phyloP scores from a whole-genome alignment of 768 basidiomycete genomes.

The Obba rivulosa region DNA sequence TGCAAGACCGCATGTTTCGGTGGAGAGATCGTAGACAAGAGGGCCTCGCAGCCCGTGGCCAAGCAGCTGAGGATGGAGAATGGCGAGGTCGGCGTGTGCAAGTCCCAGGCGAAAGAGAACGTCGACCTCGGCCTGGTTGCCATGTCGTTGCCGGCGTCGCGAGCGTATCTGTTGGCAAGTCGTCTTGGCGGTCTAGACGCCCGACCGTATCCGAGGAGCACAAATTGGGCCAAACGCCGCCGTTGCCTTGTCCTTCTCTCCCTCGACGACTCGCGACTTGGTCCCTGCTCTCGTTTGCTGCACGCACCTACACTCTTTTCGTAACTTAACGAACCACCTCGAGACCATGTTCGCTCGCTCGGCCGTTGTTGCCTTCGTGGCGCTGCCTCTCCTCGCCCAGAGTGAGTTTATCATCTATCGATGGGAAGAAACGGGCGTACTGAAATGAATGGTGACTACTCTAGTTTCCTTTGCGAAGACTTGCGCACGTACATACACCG shows the following conservation, averaged over 20 bases:
- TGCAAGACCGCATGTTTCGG: too few relatives aligned
- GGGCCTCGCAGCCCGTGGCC: not conserved
- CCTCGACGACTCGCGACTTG: conserved; percentile 16
- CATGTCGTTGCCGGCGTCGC: too few relatives aligned
- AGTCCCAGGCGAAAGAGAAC: not conserved
- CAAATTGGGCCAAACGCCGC: too few relatives aligned
- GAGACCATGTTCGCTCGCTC: conserved; percentile 33
- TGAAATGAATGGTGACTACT: not conserved
- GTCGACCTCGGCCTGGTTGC: too few relatives aligned
- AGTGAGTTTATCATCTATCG: conserved; percentile 24
- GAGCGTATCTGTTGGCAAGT: too few relatives aligned
- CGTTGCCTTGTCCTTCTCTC: not conserved
- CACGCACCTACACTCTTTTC: conserved; percentile 20
- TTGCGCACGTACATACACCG: conserved; percentile 60
- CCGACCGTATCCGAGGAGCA: too few relatives aligned
- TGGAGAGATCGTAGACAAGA: too few relatives aligned
- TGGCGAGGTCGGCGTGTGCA: not conserved
- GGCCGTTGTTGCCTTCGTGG: conserved; percentile 37
- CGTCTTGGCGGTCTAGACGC: too few relatives aligned
- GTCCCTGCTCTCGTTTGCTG: conserved; percentile 8
- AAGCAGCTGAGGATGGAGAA: conserved; percentile 3
- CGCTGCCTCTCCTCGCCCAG: conserved; percentile 41
- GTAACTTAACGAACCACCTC: conserved; percentile 9
- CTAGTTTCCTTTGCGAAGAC: conserved; percentile 17
- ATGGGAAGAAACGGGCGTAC: not conserved